Conservation (phyloP, 108 stramenopile genomes). For the Cyclotella choctawhatcheeana region DNA sequence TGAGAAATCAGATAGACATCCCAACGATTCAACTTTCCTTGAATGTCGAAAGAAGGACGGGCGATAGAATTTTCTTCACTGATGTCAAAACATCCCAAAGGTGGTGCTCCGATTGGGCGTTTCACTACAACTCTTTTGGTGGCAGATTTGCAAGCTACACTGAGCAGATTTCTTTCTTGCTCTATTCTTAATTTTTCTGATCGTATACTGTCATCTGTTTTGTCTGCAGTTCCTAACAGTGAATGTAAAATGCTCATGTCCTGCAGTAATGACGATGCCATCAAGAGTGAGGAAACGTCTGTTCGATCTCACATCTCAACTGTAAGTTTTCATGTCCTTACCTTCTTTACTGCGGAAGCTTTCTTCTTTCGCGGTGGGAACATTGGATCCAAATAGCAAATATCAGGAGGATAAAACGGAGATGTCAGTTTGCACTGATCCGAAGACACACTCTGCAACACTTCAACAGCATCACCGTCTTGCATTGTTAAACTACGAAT, state of each 20-base stretch:
- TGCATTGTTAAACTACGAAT: constrained; percentile 48
- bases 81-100: constrained; percentile 45
- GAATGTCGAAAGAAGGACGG: constrained; percentile 68
- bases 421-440: not conserved
- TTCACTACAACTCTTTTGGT: constrained; percentile 76
- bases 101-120: constrained; percentile 73
- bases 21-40: constrained; percentile 79
- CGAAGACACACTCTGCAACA: constrained; percentile 21
- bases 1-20: constrained; percentile 76
- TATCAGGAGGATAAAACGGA: constrained; percentile 44
- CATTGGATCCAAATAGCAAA: constrained; percentile 90
- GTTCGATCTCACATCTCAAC: too few relatives aligned
- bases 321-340: too few relatives aligned
- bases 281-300: too few relatives aligned
- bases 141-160: constrained; percentile 52
- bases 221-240: constrained; percentile 57
- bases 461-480: constrained; percentile 56
- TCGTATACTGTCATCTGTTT: not conserved
- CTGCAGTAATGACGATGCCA: too few relatives aligned
- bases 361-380: constrained; percentile 81
- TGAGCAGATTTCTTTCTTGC: constrained; percentile 62
- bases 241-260: constrained; percentile 85
- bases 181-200: constrained; percentile 6
- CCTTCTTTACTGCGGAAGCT: constrained; percentile 78
- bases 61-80: not conserved